A percentile compares a stretch with the other conserved stretches of the same genome.
Evolutionary conservation across 83 land plant species (phyloP).

Genomic region (Picea abies): DNA sequence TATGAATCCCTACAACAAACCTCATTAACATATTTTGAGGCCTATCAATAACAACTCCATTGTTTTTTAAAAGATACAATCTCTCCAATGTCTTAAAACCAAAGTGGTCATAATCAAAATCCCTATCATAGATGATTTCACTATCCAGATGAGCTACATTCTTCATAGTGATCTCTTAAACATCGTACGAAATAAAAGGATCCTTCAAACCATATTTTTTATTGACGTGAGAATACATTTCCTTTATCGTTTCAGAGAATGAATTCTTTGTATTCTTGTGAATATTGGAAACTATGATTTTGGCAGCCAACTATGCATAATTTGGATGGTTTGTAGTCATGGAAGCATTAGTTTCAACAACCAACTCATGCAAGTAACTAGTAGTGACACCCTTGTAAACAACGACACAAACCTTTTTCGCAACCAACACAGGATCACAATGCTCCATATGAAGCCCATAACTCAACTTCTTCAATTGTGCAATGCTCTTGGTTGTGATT

Average conservation of each 20-base stretch:
- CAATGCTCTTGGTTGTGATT: conserved; percentile 75
- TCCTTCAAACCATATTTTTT: conserved; percentile 69
- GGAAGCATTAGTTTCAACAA: conserved; percentile 95
- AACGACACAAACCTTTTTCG: conserved; percentile 96
- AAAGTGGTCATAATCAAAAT: conserved; percentile 30
- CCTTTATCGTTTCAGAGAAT: conserved; percentile 91
- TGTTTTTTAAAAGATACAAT: conserved; percentile 46
- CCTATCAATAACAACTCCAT: conserved; percentile 41
- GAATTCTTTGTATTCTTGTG: conserved; percentile 93
- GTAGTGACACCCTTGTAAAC: conserved; percentile 97
- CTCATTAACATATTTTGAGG: conserved; percentile 49
- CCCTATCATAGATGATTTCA: too few species aligned
- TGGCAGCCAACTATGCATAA: conserved; percentile 37
- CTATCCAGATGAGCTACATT: too few species aligned
- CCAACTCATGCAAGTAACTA: conserved; percentile 91
- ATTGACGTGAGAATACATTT: conserved; percentile 74
- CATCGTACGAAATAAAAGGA: conserved; percentile 87
- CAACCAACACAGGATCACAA: conserved; percentile 51
- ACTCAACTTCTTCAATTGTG: conserved; percentile 96
- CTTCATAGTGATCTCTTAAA: conserved; percentile 56
- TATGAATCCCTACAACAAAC: conserved; percentile 24
- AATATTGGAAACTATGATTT: too few species aligned
- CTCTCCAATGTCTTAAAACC: conserved; percentile 34
- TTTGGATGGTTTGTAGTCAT: conserved; percentile 42
- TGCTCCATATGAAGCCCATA: conserved; percentile 88